These are phyloP conservation scores for Sporothrix mexicana DNA, from an alignment of 2,329 filamentous ascomycete species.

Conservation along the genomic window DNA sequence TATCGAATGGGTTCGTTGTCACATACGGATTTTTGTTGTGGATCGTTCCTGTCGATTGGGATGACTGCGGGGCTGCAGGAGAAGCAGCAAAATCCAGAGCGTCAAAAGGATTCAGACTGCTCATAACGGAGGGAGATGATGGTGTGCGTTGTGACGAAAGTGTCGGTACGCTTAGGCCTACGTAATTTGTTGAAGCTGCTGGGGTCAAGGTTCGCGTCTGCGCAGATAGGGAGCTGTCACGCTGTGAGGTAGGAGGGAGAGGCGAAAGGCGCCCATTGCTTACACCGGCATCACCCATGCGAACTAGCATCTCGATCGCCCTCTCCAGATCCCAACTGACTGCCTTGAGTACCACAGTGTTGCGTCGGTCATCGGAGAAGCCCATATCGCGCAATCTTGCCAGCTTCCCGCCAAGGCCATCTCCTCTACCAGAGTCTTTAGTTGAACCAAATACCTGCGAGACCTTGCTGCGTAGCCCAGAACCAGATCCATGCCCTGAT, in stretches of 20 bases:
- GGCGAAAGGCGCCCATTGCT: conserved; percentile 57
- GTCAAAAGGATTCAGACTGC: conserved; percentile 67
- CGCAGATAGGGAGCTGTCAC: conserved; percentile 52
- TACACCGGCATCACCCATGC: conserved; percentile 77
- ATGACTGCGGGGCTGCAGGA: conserved; percentile 63
- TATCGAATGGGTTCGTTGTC: conserved; percentile 72
- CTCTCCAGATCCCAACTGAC: conserved; percentile 84
- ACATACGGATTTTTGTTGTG: conserved; percentile 62
- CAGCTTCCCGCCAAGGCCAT: conserved; percentile 75
- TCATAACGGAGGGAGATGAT: conserved; percentile 51
- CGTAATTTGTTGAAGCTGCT: conserved; percentile 34
- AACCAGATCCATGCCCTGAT: no score
- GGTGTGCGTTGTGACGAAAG: conserved; percentile 38
- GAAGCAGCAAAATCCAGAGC: conserved; percentile 64
- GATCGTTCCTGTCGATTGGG: conserved; percentile 68
- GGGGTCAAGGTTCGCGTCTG: conserved; percentile 59
- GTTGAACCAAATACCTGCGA: conserved; percentile 73
- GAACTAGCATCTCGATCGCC: conserved; percentile 82
- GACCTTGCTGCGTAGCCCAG: conserved; percentile 60
- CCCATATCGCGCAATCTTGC: conserved; percentile 85
- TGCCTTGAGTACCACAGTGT: conserved; percentile 77
- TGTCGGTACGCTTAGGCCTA: conserved; percentile 40
- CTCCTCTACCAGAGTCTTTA: conserved; percentile 55
- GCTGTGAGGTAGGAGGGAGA: conserved; percentile 50
- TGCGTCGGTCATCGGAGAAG: conserved; percentile 82